phyloP scores from a whole-genome alignment of 257 asterid species.

The Thymus mandschuricus region DNA sequence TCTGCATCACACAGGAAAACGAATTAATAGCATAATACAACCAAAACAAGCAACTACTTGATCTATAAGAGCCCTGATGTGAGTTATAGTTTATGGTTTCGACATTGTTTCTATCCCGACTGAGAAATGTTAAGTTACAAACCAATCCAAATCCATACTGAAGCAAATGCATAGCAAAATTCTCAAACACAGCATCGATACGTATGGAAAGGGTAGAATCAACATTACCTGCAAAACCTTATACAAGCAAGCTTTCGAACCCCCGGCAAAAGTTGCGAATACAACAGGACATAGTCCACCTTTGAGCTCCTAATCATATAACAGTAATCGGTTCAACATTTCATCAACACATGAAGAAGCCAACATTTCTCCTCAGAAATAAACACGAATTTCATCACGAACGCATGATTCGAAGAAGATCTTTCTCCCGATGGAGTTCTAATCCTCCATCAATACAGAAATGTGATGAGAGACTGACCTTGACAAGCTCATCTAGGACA shows the following conservation, averaged over 20 bases:
- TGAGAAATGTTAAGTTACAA: not conserved
- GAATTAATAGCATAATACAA: constrained; percentile 5
- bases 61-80: not conserved
- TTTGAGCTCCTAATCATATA: constrained; percentile 58
- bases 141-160: not conserved
- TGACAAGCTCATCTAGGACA: constrained; percentile 62
- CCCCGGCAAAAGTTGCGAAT: constrained; percentile 66
- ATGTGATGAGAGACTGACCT: constrained; percentile 47
- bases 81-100: not conserved
- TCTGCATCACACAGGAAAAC: constrained; percentile 45
- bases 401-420: not conserved
- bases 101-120: not conserved
- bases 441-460: not conserved
- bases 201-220: not conserved
- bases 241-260: constrained; percentile 82
- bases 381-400: no score
- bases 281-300: constrained; percentile 65
- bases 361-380: not conserved
- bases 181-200: not conserved
- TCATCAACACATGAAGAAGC: not conserved
- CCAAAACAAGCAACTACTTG: constrained; percentile 2
- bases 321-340: not conserved
- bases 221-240: constrained; percentile 79
- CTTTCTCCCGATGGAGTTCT: not conserved
- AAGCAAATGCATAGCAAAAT: not conserved